A percentile compares a stretch with the other conserved stretches of the same genome.
Evolutionary conservation across 2,329 filamentous ascomycete genomes (phyloP).

Genomic region (Chaetomium globosum): DNA sequence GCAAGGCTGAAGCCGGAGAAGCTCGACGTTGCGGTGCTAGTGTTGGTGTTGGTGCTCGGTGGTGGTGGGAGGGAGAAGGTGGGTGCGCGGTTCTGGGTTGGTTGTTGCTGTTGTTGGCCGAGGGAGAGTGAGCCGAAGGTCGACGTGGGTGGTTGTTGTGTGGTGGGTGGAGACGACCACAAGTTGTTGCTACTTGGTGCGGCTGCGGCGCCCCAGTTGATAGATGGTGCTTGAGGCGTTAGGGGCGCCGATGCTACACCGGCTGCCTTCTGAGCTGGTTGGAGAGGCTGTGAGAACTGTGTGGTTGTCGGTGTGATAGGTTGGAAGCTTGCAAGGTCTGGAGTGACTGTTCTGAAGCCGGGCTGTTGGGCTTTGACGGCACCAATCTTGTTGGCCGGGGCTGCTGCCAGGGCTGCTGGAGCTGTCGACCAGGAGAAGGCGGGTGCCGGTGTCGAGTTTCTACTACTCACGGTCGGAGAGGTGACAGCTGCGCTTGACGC

Average conservation of each 20-base stretch:
- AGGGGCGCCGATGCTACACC: slow-evolving; percentile 37
- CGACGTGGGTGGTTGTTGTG: slow-evolving; percentile 41
- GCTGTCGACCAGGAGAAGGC: slow-evolving; percentile 69
- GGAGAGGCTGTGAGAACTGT: slow-evolving; percentile 65
- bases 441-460: slow-evolving; percentile 48
- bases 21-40: slow-evolving; percentile 16
- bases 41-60: slow-evolving; percentile 42
- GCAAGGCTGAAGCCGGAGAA: slow-evolving; percentile 52
- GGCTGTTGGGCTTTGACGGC: slow-evolving; percentile 46
- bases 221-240: slow-evolving; percentile 40
- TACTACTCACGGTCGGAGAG: slow-evolving; percentile 42
- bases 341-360: slow-evolving; percentile 60
- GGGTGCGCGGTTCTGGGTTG: slow-evolving; percentile 45
- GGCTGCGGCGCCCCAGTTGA: slow-evolving; percentile 55
- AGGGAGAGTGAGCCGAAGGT: slow-evolving; percentile 50
- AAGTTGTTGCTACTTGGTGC: slow-evolving; percentile 42
- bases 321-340: slow-evolving; percentile 59
- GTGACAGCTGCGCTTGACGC: slow-evolving; percentile 41
- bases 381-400: slow-evolving; percentile 38
- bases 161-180: slow-evolving; percentile 50
- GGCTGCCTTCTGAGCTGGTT: slow-evolving; percentile 43
- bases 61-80: slow-evolving; percentile 64
- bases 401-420: slow-evolving; percentile 33
- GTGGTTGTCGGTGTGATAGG: slow-evolving; percentile 61
- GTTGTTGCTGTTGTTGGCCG: slow-evolving; percentile 47